These are phyloP conservation scores for Phytophthora cajani DNA, from an alignment of 352 stramenopile genomes.

Conservation along the genomic window DNA sequence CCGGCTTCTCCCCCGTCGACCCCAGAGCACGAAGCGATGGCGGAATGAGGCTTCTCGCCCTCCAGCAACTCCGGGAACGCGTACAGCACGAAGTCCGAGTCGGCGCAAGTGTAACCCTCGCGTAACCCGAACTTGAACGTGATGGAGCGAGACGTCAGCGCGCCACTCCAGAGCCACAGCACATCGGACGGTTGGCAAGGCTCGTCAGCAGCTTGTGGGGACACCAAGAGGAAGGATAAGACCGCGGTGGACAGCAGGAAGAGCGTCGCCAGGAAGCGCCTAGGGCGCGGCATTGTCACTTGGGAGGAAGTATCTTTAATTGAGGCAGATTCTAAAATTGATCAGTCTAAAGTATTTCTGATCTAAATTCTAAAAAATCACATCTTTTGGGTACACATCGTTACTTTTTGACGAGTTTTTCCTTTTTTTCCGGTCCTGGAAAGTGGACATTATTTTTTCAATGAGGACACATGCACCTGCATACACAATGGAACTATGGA, in stretches of 20 bases:
- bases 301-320: background rate
- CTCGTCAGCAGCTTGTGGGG: conserved; percentile 1
- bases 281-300: conserved; percentile 9
- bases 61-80: conserved; percentile 52
- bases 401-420: too few relatives aligned
- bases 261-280: conserved; percentile 10
- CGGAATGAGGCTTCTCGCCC: conserved; percentile 58
- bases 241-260: conserved; percentile 15
- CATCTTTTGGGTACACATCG: too few relatives aligned
- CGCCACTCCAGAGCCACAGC: conserved; percentile 79
- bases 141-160: conserved; percentile 68
- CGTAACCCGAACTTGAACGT: conserved; percentile 77
- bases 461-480: too few relatives aligned
- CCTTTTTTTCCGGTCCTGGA: too few relatives aligned
- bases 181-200: conserved; percentile 55
- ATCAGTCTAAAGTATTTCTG: background rate
- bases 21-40: conserved; percentile 42
- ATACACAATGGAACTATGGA: background rate
- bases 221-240: background rate
- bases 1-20: conserved; percentile 37
- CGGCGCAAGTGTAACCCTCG: conserved; percentile 52
- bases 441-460: too few relatives aligned
- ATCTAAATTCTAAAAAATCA: too few relatives aligned
- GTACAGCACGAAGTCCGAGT: conserved; percentile 65
- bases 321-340: background rate